Percentiles rank a stretch among this genome's conserved stretches.
phyloP scores from a whole-genome alignment of 306 rosid species.

The Malus sieversii region DNA sequence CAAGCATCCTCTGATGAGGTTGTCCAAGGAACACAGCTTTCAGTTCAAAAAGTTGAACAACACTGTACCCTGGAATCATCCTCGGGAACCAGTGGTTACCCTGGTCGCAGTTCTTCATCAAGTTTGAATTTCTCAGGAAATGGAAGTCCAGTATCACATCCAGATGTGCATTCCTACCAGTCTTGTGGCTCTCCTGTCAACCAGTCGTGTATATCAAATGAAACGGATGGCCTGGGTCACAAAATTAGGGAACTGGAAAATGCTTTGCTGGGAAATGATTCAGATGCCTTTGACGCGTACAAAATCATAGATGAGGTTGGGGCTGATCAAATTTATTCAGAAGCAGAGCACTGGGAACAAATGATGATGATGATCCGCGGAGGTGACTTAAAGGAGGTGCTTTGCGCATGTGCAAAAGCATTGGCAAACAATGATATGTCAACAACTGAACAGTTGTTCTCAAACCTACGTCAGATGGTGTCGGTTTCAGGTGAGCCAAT shows the following conservation, averaged over 20 bases:
- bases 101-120: constrained; percentile 57
- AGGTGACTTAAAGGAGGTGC: constrained; percentile 65
- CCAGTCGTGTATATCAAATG: constrained; percentile 48
- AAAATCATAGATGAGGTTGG: constrained; percentile 18
- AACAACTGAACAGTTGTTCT: constrained; percentile 55
- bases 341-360: constrained; percentile 47
- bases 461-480: constrained; percentile 64
- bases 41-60: constrained; percentile 30
- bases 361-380: constrained; percentile 50
- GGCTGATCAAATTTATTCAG: constrained; percentile 21
- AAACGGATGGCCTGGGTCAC: constrained; percentile 50
- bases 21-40: constrained; percentile 35
- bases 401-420: constrained; percentile 70
- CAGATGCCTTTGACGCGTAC: constrained; percentile 32
- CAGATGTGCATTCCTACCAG: constrained; percentile 33
- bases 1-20: constrained; percentile 39
- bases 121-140: constrained; percentile 44
- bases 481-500: constrained; percentile 72
- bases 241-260: constrained; percentile 79
- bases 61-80: constrained; percentile 57
- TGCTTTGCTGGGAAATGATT: constrained; percentile 68
- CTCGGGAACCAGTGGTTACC: constrained; percentile 41
- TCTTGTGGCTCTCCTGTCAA: constrained; percentile 41
- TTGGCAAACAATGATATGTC: constrained; percentile 46
- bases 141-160: constrained; percentile 55